A percentile compares a stretch with the other conserved stretches of the same genome.
phyloP scores from a whole-genome alignment of 805 yeast species.

The Kluyveromyces aestuarii region DNA sequence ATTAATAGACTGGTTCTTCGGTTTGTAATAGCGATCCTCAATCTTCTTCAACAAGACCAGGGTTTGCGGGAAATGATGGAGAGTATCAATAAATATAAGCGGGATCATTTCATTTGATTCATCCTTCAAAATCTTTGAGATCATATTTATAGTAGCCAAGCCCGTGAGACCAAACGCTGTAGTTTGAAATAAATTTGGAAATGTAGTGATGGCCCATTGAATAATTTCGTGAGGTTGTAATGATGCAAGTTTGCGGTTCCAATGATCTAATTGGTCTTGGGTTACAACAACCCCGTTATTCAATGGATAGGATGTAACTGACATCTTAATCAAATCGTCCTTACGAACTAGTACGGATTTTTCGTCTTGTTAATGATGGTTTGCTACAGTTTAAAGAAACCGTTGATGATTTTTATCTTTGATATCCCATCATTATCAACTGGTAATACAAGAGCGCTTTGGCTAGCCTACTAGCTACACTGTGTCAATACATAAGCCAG shows the following conservation, averaged over 20 bases:
- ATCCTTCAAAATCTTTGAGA: conserved; percentile 39
- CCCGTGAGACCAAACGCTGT: conserved; percentile 96
- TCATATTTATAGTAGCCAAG: conserved; percentile 75
- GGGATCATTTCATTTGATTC: conserved; percentile 35
- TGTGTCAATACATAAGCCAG: too few species aligned
- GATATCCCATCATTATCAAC: too few species aligned
- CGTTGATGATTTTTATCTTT: too few species aligned
- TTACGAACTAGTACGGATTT: background rate
- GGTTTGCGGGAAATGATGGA: conserved; percentile 94
- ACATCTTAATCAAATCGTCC: background rate
- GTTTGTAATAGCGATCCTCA: conserved; percentile 39
- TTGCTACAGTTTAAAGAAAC: too few species aligned
- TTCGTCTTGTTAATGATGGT: too few species aligned
- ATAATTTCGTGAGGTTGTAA: conserved; percentile 61
- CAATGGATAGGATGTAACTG: conserved; percentile 11
- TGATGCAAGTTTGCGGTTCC: conserved; percentile 52
- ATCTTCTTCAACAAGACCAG: conserved; percentile 58
- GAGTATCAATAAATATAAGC: conserved; percentile 78
- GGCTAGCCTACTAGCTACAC: too few species aligned
- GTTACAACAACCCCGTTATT: conserved; percentile 32
- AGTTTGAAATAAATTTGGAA: conserved; percentile 78
- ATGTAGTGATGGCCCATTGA: conserved; percentile 74
- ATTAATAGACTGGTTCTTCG: conserved; percentile 36
- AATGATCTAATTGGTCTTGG: conserved; percentile 49
- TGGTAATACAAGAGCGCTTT: too few species aligned